phyloP scores from a whole-genome alignment of 148 eudicot genomes.

The Rheum nobile region DNA sequence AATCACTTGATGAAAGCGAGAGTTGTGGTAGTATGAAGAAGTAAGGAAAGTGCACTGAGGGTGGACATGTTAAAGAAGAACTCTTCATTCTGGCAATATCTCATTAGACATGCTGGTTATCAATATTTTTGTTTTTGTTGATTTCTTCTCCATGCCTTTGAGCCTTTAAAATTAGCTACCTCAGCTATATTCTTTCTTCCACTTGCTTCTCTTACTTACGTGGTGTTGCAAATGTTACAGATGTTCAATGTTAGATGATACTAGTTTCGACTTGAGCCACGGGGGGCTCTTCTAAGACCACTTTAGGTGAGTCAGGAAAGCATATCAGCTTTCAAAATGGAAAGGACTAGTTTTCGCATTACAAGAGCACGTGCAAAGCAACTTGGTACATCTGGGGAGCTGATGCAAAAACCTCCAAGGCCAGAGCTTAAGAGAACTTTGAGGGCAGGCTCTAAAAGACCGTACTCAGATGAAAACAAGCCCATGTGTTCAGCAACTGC shows the following conservation, averaged over 20 bases:
- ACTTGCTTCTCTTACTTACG: not conserved
- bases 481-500: conserved; percentile 13
- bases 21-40: not conserved
- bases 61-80: not conserved
- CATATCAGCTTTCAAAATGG: conserved; percentile 19
- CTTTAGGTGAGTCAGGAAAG: conserved; percentile 38
- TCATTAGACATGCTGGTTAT: not conserved
- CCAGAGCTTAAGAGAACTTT: conserved; percentile 34
- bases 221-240: conserved; percentile 4
- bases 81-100: not conserved
- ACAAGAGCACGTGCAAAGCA: conserved; percentile 67
- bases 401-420: conserved; percentile 31
- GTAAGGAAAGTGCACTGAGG: not conserved
- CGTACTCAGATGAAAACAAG: conserved; percentile 44
- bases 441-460: conserved; percentile 38
- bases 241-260: conserved; percentile 11
- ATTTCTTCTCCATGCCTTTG: not conserved
- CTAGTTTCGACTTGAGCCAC: conserved; percentile 20
- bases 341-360: conserved; percentile 35
- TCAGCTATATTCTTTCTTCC: not conserved
- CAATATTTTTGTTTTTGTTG: not conserved
- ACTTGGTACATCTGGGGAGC: conserved; percentile 33
- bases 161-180: not conserved
- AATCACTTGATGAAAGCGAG: not conserved
- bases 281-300: conserved; percentile 20